Evolutionary conservation across 23 red algal genomes (phyloP), one percentile per base, ranked within the genome.

Genomic region (Gracilaria gracilis): DNA sequence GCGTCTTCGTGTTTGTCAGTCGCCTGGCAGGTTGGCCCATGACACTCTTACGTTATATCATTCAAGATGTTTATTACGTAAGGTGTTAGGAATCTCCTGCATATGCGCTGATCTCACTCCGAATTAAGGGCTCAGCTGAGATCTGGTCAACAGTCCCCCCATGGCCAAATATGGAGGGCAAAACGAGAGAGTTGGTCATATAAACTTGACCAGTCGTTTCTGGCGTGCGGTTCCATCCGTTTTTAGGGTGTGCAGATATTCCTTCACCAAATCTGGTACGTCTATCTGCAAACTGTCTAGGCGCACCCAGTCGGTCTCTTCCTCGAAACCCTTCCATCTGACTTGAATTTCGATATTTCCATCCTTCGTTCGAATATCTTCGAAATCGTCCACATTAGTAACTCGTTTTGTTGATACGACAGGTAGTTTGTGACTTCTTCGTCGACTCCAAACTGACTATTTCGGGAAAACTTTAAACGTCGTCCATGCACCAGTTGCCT

Each of bases 281-380:
- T 79, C 86, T 65, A 61, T 42, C 8, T 80, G 35, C 16, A 89
- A 40, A 16, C 35, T 40, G 0, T 61, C 19, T 20, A 79, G 9
- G n/a, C 27, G 3, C 33, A 38, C 69, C 86, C 86, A 59, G 27
- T 8, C 37, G 36, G 51, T 50, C 35, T 75, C 67, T 40, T 78
- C 21, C n/a, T 57, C 71, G 50, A 89, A 89, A 39, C 86, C 69
- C 7, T 42, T 58, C 86, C 86, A 78, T 47, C 79, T 89, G 1
- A 39, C 67, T 69, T 59, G 69, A 15, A 89, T 4, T 77, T 89
- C 86, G 37, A 23, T 61, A 4, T 25, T 24, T n/a, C 64, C 71
- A 17, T 75, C 17, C 9, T 58, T 48, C 14, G 9, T 15, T 27
- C 37, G 75, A 53, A 79, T 67, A 28, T 59, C 12, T 20, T 46